These are phyloP conservation scores for Annulohypoxylon nitens DNA, from an alignment of 495 filamentous ascomycete species.

Conservation along the genomic window DNA sequence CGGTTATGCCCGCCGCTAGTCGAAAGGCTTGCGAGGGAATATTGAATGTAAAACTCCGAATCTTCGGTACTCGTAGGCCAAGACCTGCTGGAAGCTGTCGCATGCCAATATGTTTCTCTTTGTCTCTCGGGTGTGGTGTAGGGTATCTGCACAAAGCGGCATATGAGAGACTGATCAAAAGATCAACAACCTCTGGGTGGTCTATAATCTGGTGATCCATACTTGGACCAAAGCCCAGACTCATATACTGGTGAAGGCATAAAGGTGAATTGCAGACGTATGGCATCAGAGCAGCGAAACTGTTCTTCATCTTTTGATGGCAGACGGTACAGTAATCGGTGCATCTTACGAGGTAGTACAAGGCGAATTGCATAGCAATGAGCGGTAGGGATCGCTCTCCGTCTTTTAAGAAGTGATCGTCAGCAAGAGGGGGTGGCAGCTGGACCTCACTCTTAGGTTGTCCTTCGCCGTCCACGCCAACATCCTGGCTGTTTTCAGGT, in stretches of 20 bases:
- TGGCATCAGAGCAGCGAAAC: constrained; percentile 89
- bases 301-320: constrained; percentile 75
- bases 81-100: constrained; percentile 77
- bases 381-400: constrained; percentile 72
- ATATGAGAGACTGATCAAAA: constrained; percentile 88
- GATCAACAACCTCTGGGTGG: constrained; percentile 86
- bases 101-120: constrained; percentile 47
- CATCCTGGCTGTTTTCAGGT: too few species aligned
- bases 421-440: constrained; percentile 24
- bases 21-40: background rate
- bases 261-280: constrained; percentile 87
- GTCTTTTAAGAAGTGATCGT: constrained; percentile 36
- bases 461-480: constrained; percentile 12
- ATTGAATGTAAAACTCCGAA: constrained; percentile 5
- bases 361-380: constrained; percentile 80
- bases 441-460: constrained; percentile 18
- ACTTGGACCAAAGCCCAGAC: constrained; percentile 85
- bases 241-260: constrained; percentile 93
- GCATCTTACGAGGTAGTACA: constrained; percentile 84
- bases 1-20: too few species aligned
- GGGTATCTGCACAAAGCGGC: constrained; percentile 53
- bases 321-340: constrained; percentile 92
- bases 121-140: too few species aligned
- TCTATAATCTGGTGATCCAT: constrained; percentile 86
- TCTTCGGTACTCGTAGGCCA: constrained; percentile 72